These are phyloP conservation scores for Penicillium sclerotiorum DNA, from an alignment of 2,329 filamentous ascomycete genomes.

Conservation along the genomic window DNA sequence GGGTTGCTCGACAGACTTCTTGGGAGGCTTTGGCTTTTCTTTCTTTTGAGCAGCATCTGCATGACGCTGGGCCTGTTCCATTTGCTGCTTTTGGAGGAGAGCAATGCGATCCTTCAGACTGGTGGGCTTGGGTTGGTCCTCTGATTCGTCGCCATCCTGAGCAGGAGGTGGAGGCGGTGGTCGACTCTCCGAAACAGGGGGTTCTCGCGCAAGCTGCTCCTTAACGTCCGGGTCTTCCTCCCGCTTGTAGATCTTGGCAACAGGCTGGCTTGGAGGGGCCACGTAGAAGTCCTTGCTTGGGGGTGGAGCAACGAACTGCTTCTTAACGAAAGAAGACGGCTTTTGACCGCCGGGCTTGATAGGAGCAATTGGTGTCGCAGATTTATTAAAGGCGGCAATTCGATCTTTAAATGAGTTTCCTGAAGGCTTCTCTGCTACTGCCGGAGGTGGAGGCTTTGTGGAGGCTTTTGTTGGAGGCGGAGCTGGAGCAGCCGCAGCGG, in stretches of 20 bases:
- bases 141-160: conserved; percentile 58
- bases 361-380: conserved; percentile 80
- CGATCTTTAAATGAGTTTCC: conserved; percentile 86
- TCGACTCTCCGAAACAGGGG: conserved; percentile 36
- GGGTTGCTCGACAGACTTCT: conserved; percentile 60
- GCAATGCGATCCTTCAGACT: conserved; percentile 96
- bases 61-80: conserved; percentile 82
- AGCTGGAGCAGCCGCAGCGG: conserved; percentile 31
- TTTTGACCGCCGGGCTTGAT: conserved; percentile 74
- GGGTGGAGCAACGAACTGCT: conserved; percentile 93
- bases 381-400: conserved; percentile 95
- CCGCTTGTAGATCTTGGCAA: conserved; percentile 76
- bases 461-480: conserved; percentile 41
- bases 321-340: conserved; percentile 79
- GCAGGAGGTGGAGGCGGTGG: conserved; percentile 32
- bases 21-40: conserved; percentile 77
- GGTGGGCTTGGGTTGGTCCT: conserved; percentile 86
- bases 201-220: conserved; percentile 37
- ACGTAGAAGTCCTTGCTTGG: conserved; percentile 91
- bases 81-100: conserved; percentile 87
- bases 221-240: conserved; percentile 73
- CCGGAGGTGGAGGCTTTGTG: conserved; percentile 65
- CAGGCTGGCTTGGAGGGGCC: conserved; percentile 71
- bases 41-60: conserved; percentile 78
- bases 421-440: conserved; percentile 70